These are phyloP conservation scores for Cercospora brassicicola DNA, from an alignment of 2,329 filamentous ascomycete species.

Conservation along the genomic window DNA sequence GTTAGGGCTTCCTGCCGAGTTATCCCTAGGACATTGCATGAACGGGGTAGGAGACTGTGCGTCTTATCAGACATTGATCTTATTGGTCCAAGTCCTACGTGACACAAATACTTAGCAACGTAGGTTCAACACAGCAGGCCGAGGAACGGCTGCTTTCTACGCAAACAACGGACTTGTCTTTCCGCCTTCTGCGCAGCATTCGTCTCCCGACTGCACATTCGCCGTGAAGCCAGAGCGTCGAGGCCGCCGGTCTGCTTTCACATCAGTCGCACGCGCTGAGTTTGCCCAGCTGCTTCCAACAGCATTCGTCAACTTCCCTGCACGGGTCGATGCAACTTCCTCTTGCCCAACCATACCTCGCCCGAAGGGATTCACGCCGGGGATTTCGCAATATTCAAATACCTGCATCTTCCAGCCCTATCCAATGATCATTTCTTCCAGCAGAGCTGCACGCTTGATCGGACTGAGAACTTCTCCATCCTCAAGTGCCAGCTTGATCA, in stretches of 20 bases:
- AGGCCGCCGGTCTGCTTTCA: not conserved
- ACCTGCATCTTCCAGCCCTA: not conserved
- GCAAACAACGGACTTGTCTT: not conserved
- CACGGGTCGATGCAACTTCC: not conserved
- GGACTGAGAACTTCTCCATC: not conserved
- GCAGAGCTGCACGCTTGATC: not conserved
- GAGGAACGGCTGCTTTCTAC: not conserved
- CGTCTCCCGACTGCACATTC: not conserved
- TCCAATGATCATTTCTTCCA: not conserved
- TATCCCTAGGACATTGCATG: not conserved
- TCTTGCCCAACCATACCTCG: not conserved
- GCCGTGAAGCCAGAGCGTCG: not conserved
- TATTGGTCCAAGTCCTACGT: not conserved
- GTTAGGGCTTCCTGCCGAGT: not conserved
- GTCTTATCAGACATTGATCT: not conserved
- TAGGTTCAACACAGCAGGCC: too few species aligned
- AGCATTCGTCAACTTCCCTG: not conserved
- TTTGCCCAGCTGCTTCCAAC: not conserved
- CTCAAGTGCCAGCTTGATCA: not conserved
- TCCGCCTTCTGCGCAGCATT: not conserved
- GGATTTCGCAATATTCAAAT: not conserved
- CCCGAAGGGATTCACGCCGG: not conserved
- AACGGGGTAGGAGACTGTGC: not conserved
- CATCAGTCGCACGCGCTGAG: not conserved
- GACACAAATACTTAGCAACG: too few species aligned